Conservation (phyloP, 2,329 filamentous ascomycete genomes). For the Beauveria caledonica region DNA sequence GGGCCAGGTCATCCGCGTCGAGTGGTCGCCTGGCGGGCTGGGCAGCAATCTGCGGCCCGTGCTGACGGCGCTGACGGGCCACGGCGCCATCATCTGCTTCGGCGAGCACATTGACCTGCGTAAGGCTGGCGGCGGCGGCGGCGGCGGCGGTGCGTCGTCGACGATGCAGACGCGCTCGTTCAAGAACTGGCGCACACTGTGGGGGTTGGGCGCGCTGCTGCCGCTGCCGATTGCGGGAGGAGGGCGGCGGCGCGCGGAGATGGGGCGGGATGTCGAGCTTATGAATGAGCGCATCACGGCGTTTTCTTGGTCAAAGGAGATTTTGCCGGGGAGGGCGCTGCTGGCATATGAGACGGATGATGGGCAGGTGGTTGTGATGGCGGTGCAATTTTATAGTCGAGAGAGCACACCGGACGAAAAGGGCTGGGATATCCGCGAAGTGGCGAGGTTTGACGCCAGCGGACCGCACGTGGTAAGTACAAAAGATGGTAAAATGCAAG, state of each 20-base stretch:
- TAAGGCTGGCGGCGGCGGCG: conserved; percentile 12
- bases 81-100: conserved; percentile 41
- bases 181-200: conserved; percentile 45
- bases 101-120: conserved; percentile 35
- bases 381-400: conserved; percentile 32
- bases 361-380: conserved; percentile 42
- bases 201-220: conserved; percentile 46
- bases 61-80: conserved; percentile 41
- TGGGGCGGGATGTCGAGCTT: conserved; percentile 21
- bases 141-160: conserved; percentile 17
- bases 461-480: conserved; percentile 33
- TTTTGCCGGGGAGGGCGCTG: conserved; percentile 33
- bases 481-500: background rate
- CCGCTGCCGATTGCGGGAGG: conserved; percentile 33
- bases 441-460: conserved; percentile 37
- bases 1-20: conserved; percentile 45
- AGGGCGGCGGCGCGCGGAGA: conserved; percentile 10
- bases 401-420: conserved; percentile 20
- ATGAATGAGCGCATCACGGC: conserved; percentile 39
- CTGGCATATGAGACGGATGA: conserved; percentile 45
- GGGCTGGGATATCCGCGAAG: conserved; percentile 43
- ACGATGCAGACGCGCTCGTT: conserved; percentile 30
- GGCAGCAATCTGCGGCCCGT: conserved; percentile 46
- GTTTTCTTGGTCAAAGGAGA: conserved; percentile 44
- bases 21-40: conserved; percentile 52